A percentile compares a stretch with the other conserved stretches of the same genome.
These are phyloP conservation scores for Penicillium riverlandense DNA, from an alignment of 495 filamentous ascomycete genomes.

Conservation along the genomic window DNA sequence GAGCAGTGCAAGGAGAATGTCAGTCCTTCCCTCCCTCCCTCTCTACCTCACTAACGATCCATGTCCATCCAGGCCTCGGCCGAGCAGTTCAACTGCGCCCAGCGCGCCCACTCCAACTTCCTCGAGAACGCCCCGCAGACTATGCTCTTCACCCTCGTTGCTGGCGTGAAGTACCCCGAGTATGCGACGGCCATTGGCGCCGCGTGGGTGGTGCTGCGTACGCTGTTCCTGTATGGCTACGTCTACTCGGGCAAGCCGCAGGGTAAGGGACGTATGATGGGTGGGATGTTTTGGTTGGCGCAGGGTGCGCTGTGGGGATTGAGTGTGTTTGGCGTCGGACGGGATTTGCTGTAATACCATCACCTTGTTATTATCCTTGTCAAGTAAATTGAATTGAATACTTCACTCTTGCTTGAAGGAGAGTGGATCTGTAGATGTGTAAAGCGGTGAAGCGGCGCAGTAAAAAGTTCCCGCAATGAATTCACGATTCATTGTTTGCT, in stretches of 20 bases:
- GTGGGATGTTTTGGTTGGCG: slow-evolving; percentile 28
- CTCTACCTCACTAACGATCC: background rate
- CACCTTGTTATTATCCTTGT: too few species aligned
- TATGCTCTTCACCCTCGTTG: slow-evolving; percentile 49
- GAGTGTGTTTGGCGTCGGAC: slow-evolving; percentile 35
- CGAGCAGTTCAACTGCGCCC: slow-evolving; percentile 57
- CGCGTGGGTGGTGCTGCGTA: slow-evolving; percentile 48
- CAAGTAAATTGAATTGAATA: too few species aligned
- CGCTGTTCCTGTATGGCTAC: slow-evolving; percentile 57
- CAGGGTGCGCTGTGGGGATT: slow-evolving; percentile 41
- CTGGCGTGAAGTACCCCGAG: slow-evolving; percentile 52
- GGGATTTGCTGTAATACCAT: slow-evolving; percentile 22
- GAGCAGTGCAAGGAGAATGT: slow-evolving; percentile 51
- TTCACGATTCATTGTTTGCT: too few species aligned
- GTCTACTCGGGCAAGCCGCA: slow-evolving; percentile 34
- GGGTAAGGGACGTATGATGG: slow-evolving; percentile 40
- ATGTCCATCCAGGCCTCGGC: slow-evolving; percentile 28
- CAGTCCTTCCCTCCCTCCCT: slow-evolving; percentile 17
- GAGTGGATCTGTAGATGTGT: too few species aligned
- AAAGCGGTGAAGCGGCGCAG: too few species aligned
- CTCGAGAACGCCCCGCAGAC: slow-evolving; percentile 56
- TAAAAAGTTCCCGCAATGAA: slow-evolving; percentile 11
- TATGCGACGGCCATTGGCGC: slow-evolving; percentile 44
- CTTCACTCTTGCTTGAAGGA: too few species aligned
- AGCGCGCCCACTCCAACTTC: slow-evolving; percentile 67